Conservation (phyloP, 208 protist species). For the Trypanosoma rangeli region DNA sequence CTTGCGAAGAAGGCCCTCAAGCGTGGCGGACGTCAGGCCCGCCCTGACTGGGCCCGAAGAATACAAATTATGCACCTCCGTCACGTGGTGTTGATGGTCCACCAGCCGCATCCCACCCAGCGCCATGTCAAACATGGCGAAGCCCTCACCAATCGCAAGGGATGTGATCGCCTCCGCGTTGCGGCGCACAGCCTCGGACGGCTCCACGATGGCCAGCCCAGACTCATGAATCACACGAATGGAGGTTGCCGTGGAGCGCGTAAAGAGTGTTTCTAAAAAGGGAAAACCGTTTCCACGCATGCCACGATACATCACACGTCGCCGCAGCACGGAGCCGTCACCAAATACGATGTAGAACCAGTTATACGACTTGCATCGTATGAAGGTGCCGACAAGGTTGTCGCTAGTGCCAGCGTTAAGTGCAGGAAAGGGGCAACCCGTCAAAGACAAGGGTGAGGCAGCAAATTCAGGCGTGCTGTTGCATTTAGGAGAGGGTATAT, state of each 20-base stretch:
- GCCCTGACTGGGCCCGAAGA: conserved; percentile 26
- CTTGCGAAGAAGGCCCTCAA: conserved; percentile 54
- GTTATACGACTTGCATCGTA: conserved; percentile 9
- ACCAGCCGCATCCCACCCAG: conserved; percentile 78
- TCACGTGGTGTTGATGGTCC: conserved; percentile 63
- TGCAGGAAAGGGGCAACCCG: background rate
- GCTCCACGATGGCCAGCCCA: conserved; percentile 62
- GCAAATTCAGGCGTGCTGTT: background rate
- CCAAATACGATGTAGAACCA: conserved; percentile 69
- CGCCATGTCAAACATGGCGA: conserved; percentile 81
- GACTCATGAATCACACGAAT: conserved; percentile 74
- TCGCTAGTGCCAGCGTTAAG: background rate
- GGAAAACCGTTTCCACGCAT: conserved; percentile 10
- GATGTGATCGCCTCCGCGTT: conserved; percentile 35
- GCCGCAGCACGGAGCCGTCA: conserved; percentile 69
- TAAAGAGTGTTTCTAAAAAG: conserved; percentile 65
- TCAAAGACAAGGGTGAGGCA: background rate
- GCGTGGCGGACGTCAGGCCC: conserved; percentile 29
- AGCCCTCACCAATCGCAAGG: conserved; percentile 69
- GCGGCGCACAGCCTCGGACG: conserved; percentile 45
- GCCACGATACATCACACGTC: conserved; percentile 33
- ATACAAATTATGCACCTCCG: conserved; percentile 60
- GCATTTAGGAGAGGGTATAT: background rate
- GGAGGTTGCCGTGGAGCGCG: conserved; percentile 47
- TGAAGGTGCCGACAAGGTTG: too few species aligned